These are phyloP conservation scores for Chlamydomonas schloesseri DNA, from an alignment of 139 green algal species.

Conservation along the genomic window DNA sequence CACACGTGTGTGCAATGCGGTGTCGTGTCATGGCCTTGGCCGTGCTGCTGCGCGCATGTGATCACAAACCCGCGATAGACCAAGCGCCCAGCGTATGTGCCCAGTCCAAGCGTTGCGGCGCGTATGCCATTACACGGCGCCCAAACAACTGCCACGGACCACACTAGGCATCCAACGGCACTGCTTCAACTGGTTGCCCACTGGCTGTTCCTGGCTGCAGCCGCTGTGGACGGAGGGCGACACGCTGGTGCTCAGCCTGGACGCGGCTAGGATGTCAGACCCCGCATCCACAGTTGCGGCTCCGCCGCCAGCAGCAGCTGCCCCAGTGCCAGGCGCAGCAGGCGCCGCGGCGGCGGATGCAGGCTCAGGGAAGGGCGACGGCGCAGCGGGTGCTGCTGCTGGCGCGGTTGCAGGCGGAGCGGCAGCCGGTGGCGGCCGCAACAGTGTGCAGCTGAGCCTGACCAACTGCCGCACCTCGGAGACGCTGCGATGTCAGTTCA, in stretches of 20 bases:
- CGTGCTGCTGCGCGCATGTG: background rate
- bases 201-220: background rate
- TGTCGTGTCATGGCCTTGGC: no score
- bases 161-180: no score
- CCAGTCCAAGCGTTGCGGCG: no score
- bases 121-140: no score
- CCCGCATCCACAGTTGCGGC: background rate
- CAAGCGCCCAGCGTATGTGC: no score
- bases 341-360: background rate
- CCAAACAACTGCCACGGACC: no score
- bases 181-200: no score
- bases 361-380: no score
- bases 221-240: slow-evolving; percentile 22
- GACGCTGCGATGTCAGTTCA: background rate
- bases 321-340: background rate
- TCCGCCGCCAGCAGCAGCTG: background rate
- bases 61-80: background rate
- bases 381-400: no score
- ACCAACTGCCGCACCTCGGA: slow-evolving; percentile 4
- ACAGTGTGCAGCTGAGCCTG: background rate
- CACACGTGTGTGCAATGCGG: no score
- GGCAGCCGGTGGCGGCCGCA: background rate
- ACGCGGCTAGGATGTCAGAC: background rate
- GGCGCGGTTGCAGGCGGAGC: no score
- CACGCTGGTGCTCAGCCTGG: background rate